These are phyloP conservation scores for Corymbia citriodora DNA, from an alignment of 441 rosid species.

Conservation along the genomic window DNA sequence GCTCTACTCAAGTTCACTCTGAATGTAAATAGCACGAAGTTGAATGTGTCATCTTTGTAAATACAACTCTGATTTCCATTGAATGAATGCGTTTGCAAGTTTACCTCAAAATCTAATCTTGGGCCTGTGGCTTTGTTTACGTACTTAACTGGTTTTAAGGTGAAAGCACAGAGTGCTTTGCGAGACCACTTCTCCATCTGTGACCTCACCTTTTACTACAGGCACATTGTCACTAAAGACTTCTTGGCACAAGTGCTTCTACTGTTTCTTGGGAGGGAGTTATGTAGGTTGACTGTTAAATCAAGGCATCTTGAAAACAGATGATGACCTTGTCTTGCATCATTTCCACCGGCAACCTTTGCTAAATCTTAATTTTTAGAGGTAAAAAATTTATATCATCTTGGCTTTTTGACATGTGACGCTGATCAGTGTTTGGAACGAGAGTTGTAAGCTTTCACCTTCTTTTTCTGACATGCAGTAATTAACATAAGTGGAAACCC, in stretches of 20 bases:
- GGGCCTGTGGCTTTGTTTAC: background rate
- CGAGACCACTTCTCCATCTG: rapidly evolving
- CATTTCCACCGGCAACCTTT: too few relatives aligned
- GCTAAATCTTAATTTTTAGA: background rate
- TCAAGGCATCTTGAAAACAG: too few relatives aligned
- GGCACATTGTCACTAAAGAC: background rate
- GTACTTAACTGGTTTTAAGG: background rate
- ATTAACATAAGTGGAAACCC: background rate
- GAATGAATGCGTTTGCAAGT: background rate
- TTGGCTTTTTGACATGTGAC: background rate
- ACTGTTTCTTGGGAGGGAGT: background rate
- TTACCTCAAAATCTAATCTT: background rate
- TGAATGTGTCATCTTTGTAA: background rate
- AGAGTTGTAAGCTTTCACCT: background rate
- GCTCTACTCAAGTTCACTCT: background rate
- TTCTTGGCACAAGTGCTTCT: background rate
- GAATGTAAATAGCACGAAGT: background rate
- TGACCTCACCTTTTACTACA: background rate
- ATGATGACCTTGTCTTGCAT: too few relatives aligned
- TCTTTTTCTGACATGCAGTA: too few relatives aligned
- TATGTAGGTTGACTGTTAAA: background rate
- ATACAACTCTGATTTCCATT: background rate
- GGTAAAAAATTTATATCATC: background rate
- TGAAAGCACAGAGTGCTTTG: background rate
- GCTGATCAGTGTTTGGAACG: background rate